phyloP scores from a whole-genome alignment of 805 yeast genomes.

The Ogataea pilisensis region DNA sequence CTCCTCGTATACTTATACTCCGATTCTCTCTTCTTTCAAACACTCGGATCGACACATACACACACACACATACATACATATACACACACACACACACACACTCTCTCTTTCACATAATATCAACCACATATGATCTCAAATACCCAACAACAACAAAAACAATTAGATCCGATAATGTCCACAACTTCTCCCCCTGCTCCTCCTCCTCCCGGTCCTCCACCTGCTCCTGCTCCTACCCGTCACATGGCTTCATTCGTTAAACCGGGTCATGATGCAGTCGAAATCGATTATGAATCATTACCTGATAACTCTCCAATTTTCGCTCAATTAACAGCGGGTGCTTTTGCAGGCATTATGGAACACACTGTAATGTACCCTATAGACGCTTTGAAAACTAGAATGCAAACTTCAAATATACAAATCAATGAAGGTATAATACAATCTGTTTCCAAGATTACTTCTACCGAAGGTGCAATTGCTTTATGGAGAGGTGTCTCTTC shows the following conservation, averaged over 20 bases:
- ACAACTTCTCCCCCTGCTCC: not conserved
- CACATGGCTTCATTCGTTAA: slow-evolving; percentile 5
- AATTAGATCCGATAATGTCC: not conserved
- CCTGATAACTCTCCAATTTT: slow-evolving; percentile 81
- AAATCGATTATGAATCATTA: slow-evolving; percentile 85
- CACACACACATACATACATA: not conserved
- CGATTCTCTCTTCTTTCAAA: too few relatives aligned
- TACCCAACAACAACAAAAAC: not conserved
- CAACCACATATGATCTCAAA: not conserved
- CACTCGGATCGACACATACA: too few relatives aligned
- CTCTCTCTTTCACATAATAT: not conserved
- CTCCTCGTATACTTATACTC: too few relatives aligned
- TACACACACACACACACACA: not conserved
- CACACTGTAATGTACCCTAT: slow-evolving; percentile 96
- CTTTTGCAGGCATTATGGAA: slow-evolving; percentile 99
- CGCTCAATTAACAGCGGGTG: slow-evolving; percentile 88
- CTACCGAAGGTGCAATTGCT: slow-evolving; percentile 83
- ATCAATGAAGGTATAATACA: slow-evolving; percentile 47
- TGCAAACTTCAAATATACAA: slow-evolving; percentile 56
- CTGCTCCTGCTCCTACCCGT: too few relatives aligned
- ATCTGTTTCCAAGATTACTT: slow-evolving; percentile 70
- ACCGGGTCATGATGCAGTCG: slow-evolving; percentile 30
- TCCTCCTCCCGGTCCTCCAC: slow-evolving; percentile 1
- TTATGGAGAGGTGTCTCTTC: slow-evolving; percentile 94
- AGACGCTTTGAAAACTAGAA: slow-evolving; percentile 93